A percentile compares a stretch with the other conserved stretches of the same genome.
Evolutionary conservation across 1,139 yeast species (phyloP).

Genomic region (Yamadazyma dendronema): DNA sequence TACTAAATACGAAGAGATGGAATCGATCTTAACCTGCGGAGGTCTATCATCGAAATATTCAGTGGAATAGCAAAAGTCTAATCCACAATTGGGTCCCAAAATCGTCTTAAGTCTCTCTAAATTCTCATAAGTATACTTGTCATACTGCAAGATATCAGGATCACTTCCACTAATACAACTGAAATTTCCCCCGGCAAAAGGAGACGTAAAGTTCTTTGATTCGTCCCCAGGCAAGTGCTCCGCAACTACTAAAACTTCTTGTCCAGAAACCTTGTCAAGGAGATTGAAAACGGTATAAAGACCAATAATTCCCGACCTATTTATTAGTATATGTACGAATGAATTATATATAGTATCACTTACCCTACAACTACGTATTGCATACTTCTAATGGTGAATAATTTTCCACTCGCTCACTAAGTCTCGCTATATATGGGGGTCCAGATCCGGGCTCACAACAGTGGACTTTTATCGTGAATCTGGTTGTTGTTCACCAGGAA

Average conservation of each 20-base stretch:
- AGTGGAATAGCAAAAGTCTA: slow-evolving; percentile 50
- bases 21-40: slow-evolving; percentile 9
- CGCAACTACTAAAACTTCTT: slow-evolving; percentile 57
- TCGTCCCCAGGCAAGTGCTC: slow-evolving; percentile 73
- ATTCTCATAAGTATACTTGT: slow-evolving; percentile 53
- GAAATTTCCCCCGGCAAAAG: slow-evolving; percentile 79
- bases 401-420: no score
- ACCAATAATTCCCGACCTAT: slow-evolving; percentile 69
- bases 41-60: slow-evolving; percentile 51
- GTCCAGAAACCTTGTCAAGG: slow-evolving; percentile 40
- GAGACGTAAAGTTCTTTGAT: slow-evolving; percentile 67
- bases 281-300: slow-evolving; percentile 60
- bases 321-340: neutral
- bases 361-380: slow-evolving; percentile 35
- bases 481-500: no score
- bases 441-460: no score
- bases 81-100: slow-evolving; percentile 53
- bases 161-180: slow-evolving; percentile 65
- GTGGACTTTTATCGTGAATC: no score
- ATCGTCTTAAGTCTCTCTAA: slow-evolving; percentile 40
- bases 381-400: slow-evolving; percentile 8
- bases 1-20: slow-evolving; percentile 10
- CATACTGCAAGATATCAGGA: slow-evolving; percentile 48
- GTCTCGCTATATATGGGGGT: no score
- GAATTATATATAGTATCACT: slow-evolving; percentile 11